Conservation (phyloP, 106 monocot species). For the Dioscorea alata region DNA sequence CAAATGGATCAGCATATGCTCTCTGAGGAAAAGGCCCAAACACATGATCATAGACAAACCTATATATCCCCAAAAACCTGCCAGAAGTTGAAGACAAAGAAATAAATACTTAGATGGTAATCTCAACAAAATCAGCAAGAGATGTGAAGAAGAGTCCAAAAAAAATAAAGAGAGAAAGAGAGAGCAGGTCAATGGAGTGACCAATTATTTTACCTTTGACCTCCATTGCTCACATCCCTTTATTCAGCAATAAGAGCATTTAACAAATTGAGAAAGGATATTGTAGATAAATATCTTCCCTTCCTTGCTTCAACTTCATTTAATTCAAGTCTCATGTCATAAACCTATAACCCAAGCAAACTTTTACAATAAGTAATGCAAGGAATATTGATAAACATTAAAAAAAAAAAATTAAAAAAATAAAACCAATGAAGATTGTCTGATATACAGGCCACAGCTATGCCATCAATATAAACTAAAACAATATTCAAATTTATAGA, state of each 20-base stretch:
- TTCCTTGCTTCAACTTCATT: constrained; percentile 95
- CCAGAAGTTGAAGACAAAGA: constrained; percentile 5
- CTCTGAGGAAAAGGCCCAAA: constrained; percentile 90
- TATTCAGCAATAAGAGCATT: constrained; percentile 89
- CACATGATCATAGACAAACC: constrained; percentile 90
- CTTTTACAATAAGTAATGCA: neutral
- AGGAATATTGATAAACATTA: no score
- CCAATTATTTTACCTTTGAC: constrained; percentile 68
- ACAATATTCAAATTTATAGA: no score
- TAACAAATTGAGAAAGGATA: constrained; percentile 87
- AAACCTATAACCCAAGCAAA: constrained; percentile 40
- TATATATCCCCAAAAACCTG: constrained; percentile 89
- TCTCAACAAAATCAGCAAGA: constrained; percentile 1
- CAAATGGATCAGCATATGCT: constrained; percentile 79
- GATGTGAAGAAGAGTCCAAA: no score
- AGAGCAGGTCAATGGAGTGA: no score
- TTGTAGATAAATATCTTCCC: constrained; percentile 92
- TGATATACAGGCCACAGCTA: no score
- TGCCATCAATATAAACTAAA: no score
- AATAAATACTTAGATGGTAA: constrained; percentile 10
- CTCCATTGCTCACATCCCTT: constrained; percentile 68
- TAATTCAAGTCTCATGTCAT: constrained; percentile 86
- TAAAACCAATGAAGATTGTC: no score
- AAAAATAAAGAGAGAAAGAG: no score
- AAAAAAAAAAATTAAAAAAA: no score